Conservation (phyloP, 2,329 filamentous ascomycete species). For the Neophaeococcomyces mojaviensis region DNA sequence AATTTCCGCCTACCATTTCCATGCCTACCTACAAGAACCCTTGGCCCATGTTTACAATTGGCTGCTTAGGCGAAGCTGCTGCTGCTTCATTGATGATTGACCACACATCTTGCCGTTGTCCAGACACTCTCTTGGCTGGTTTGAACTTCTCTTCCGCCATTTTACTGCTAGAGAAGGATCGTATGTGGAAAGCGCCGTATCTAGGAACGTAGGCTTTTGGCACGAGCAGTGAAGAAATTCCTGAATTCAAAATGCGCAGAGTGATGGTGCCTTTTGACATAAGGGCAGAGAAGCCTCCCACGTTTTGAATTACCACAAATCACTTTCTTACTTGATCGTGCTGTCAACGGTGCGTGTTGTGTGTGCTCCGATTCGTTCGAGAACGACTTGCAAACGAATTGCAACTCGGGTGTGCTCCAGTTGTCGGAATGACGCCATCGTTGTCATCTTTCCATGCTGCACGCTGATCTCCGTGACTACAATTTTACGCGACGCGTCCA, state of each 20-base stretch:
- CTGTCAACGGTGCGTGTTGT: too few species aligned
- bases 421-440: conserved; percentile 1
- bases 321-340: too few species aligned
- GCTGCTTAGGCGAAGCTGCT: conserved; percentile 55
- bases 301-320: too few species aligned
- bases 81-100: conserved; percentile 63
- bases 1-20: neutral
- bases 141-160: conserved; percentile 28
- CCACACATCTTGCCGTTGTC: conserved; percentile 47
- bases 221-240: too few species aligned
- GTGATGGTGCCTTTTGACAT: too few species aligned
- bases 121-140: conserved; percentile 42
- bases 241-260: too few species aligned
- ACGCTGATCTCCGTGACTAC: conserved; percentile 1
- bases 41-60: conserved; percentile 61
- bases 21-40: conserved; percentile 45
- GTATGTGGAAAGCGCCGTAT: too few species aligned
- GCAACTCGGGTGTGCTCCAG: neutral
- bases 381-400: too few species aligned
- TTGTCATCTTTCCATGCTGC: too few species aligned
- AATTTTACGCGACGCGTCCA: neutral
- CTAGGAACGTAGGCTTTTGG: too few species aligned
- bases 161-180: conserved; percentile 3
- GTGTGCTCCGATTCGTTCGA: neutral
- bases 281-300: too few species aligned